Conservation (phyloP, 2,329 filamentous ascomycete genomes). For the Cladosporium sp. region DNA sequence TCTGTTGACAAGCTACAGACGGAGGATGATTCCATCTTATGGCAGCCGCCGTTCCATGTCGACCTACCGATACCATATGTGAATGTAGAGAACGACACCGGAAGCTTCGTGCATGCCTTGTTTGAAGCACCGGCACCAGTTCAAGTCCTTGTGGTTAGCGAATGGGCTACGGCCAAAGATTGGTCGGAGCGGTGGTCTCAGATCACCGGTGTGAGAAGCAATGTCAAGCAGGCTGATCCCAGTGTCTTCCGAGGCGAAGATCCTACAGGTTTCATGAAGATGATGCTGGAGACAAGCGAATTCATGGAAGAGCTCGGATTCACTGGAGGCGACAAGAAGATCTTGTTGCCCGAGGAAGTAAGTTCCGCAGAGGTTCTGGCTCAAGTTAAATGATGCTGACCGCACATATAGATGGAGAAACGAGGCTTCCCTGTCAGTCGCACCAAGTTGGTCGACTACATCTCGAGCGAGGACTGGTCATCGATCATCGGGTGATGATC, state of each 20-base stretch:
- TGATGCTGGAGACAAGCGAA: not conserved
- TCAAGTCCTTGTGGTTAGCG: conserved; percentile 1
- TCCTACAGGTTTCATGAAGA: not conserved
- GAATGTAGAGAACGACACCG: conserved; percentile 13
- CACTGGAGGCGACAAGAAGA: not conserved
- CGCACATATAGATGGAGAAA: not conserved
- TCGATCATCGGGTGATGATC: not conserved
- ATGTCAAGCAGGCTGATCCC: not conserved
- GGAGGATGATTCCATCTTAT: not conserved
- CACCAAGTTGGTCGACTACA: conserved; percentile 1
- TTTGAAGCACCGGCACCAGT: conserved; percentile 9
- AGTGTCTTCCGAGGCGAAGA: not conserved
- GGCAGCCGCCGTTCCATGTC: not conserved
- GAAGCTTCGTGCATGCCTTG: conserved; percentile 13
- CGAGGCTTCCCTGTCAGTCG: not conserved
- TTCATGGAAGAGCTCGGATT: conserved; percentile 3
- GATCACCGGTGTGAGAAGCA: not conserved
- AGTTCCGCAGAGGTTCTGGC: not conserved
- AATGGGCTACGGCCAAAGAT: not conserved
- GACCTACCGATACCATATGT: conserved; percentile 8
- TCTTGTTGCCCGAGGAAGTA: conserved; percentile 6
- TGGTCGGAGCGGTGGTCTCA: not conserved
- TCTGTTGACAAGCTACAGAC: not conserved
- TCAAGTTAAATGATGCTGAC: not conserved
- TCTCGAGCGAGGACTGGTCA: conserved; percentile 2